Conservation (phyloP, 257 asterid species). For the Nicotiana benthamiana region DNA sequence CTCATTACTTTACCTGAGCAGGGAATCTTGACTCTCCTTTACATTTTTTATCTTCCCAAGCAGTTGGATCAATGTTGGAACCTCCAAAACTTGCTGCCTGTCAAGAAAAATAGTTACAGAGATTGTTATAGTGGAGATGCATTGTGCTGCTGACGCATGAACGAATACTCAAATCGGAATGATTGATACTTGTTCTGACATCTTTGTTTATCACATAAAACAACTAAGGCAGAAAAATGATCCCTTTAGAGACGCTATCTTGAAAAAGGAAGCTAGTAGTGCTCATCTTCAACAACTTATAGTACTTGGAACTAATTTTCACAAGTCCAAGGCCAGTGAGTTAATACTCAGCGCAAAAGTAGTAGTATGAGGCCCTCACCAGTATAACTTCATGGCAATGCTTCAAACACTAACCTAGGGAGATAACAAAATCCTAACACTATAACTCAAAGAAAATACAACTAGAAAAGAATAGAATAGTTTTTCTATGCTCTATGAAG, state of each 20-base stretch:
- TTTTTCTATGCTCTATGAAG: neutral
- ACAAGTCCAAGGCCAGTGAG: neutral
- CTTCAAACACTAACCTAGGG: neutral
- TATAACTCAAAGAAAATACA: neutral
- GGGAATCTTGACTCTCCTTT: slow-evolving; percentile 98
- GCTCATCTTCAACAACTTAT: neutral
- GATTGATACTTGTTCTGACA: neutral
- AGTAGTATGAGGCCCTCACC: neutral
- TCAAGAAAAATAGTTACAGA: neutral
- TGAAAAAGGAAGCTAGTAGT: neutral
- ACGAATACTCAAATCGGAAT: neutral
- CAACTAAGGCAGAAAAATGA: neutral
- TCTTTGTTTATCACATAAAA: neutral
- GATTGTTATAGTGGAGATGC: neutral
- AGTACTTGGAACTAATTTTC: neutral
- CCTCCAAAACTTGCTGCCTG: slow-evolving; percentile 92
- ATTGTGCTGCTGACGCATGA: neutral
- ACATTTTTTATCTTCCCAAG: slow-evolving; percentile 97
- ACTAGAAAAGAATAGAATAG: neutral
- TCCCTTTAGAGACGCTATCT: neutral
- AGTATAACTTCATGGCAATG: neutral
- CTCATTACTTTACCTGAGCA: slow-evolving; percentile 63
- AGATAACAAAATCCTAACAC: neutral
- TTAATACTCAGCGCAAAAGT: neutral
- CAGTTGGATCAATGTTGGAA: slow-evolving; percentile 91